Evolutionary conservation across 2,329 filamentous ascomycete species (phyloP).

Genomic region (Fusarium sp.): DNA sequence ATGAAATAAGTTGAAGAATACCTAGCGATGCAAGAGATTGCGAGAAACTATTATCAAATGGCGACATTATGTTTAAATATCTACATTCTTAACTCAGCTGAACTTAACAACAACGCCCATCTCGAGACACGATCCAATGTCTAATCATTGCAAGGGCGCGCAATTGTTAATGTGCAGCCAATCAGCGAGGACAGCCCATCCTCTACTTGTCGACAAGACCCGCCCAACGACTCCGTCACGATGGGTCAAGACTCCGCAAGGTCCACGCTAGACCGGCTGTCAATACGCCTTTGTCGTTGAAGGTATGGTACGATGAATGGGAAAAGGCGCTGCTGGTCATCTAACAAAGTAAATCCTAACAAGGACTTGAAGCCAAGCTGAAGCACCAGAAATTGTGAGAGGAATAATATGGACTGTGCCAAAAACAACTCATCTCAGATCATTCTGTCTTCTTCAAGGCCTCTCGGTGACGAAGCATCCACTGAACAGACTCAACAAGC

Average conservation of each 20-base stretch:
- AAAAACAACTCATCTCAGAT: neutral
- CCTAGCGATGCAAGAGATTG: neutral
- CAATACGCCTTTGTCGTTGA: slow-evolving; percentile 11
- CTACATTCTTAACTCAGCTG: neutral
- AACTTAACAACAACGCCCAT: neutral
- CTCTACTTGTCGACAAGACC: neutral
- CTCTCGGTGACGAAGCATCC: slow-evolving; percentile 25
- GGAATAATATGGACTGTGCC: neutral
- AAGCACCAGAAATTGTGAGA: neutral
- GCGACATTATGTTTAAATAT: neutral
- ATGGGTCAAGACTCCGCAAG: slow-evolving; percentile 1
- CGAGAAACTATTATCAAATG: neutral
- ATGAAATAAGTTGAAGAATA: neutral
- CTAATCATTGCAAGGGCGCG: slow-evolving; percentile 21
- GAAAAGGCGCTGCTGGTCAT: neutral
- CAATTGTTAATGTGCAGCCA: neutral
- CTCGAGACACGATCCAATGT: neutral
- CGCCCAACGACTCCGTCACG: neutral
- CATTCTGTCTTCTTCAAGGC: neutral
- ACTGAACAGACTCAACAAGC: slow-evolving; percentile 6
- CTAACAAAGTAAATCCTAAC: neutral
- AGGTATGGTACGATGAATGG: neutral
- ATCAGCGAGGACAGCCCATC: neutral
- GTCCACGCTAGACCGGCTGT: neutral
- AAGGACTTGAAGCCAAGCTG: neutral